These are phyloP conservation scores for Meripilus lineatus DNA, from an alignment of 1,284 basidiomycete species.

Conservation along the genomic window DNA sequence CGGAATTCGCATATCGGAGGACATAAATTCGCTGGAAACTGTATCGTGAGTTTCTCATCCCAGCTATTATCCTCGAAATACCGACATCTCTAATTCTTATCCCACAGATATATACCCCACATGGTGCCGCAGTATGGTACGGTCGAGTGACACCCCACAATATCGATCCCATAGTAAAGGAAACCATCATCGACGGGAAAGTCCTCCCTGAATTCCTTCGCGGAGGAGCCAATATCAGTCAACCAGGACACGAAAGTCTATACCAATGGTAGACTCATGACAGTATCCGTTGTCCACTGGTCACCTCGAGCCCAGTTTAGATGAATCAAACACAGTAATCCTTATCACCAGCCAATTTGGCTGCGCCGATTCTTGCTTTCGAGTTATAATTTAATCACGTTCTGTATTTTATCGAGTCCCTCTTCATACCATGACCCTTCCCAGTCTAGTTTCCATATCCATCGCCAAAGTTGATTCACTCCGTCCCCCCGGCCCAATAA, in stretches of 20 bases:
- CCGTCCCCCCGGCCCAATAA: too few species aligned
- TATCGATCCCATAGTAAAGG: slow-evolving; percentile 79
- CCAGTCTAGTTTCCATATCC: too few species aligned
- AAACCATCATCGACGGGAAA: slow-evolving; percentile 81
- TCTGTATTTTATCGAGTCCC: too few species aligned
- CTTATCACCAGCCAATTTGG: too few species aligned
- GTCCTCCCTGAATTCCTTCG: slow-evolving; percentile 80
- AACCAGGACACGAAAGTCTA: slow-evolving; percentile 60
- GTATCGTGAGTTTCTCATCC: slow-evolving; percentile 59
- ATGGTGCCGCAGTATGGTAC: slow-evolving; percentile 84
- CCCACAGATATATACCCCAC: slow-evolving; percentile 77
- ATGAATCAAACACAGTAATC: too few species aligned
- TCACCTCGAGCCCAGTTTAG: too few species aligned
- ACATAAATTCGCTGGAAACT: slow-evolving; percentile 89
- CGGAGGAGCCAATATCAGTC: slow-evolving; percentile 72
- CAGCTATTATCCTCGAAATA: background rate
- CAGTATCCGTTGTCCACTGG: too few species aligned
- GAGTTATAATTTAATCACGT: too few species aligned
- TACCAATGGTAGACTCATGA: slow-evolving; percentile 68
- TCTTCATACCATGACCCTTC: too few species aligned
- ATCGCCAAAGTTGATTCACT: too few species aligned
- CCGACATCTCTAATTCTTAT: background rate
- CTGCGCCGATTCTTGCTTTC: too few species aligned
- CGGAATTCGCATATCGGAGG: slow-evolving; percentile 88
- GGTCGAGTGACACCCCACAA: slow-evolving; percentile 91